Conservation (phyloP, 352 stramenopile species). For the Globisporangium takayamanum region DNA sequence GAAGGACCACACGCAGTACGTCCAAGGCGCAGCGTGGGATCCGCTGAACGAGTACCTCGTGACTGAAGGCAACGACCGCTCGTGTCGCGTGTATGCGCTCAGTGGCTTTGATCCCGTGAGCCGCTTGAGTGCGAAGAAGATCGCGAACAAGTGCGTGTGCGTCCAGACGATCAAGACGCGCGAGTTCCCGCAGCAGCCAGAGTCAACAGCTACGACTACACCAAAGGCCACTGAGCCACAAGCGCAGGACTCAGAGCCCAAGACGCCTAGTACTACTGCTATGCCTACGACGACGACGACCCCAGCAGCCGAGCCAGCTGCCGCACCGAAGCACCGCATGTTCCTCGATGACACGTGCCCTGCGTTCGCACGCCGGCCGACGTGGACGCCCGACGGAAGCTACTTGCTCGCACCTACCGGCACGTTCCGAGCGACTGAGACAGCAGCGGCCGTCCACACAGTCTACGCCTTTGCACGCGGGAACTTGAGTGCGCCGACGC, state of each 20-base stretch:
- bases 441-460: constrained; percentile 51
- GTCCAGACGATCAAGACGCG: constrained; percentile 76
- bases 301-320: constrained; percentile 3
- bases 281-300: constrained; percentile 5
- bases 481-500: constrained; percentile 86
- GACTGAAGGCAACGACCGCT: constrained; percentile 92
- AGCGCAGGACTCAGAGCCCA: constrained; percentile 11
- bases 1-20: constrained; percentile 94
- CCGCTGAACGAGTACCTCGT: constrained; percentile 92
- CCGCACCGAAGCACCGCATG: constrained; percentile 65
- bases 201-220: constrained; percentile 3
- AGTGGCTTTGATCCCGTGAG: constrained; percentile 52
- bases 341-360: constrained; percentile 93
- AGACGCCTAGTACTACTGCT: not conserved
- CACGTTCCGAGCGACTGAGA: constrained; percentile 46
- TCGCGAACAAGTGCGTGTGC: constrained; percentile 63
- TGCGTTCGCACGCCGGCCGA: constrained; percentile 91
- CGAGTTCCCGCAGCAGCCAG: constrained; percentile 26
- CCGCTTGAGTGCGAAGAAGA: constrained; percentile 53
- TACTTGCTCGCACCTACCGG: constrained; percentile 89
- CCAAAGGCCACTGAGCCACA: not conserved
- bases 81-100: constrained; percentile 89
- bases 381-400: constrained; percentile 91
- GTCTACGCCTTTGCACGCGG: constrained; percentile 94
- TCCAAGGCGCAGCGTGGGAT: constrained; percentile 95